These are phyloP conservation scores for Citrullus colocynthis DNA, from an alignment of 306 rosid species.

Conservation along the genomic window DNA sequence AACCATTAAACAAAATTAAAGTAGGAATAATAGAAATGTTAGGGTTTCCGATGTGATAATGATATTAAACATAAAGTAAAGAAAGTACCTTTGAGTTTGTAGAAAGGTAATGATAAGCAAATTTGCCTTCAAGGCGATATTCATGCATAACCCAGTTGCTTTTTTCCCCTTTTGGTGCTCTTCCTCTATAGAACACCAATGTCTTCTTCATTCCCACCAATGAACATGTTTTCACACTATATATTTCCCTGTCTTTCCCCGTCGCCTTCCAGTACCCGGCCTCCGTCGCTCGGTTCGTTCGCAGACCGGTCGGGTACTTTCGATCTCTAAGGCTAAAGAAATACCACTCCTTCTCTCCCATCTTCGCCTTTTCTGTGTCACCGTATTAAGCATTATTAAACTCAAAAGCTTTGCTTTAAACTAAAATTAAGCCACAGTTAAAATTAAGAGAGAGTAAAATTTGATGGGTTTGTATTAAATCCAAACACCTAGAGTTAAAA, in stretches of 20 bases:
- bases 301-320: conserved; percentile 80
- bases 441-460: too few relatives aligned
- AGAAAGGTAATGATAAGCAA: conserved; percentile 78
- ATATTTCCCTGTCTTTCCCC: conserved; percentile 84
- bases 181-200: conserved; percentile 71
- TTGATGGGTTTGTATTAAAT: too few relatives aligned
- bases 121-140: conserved; percentile 93
- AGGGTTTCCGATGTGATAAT: too few relatives aligned
- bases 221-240: conserved; percentile 52
- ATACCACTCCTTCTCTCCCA: conserved; percentile 99
- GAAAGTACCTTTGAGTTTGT: conserved; percentile 44
- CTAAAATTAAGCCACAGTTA: too few relatives aligned
- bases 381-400: too few relatives aligned
- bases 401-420: not conserved
- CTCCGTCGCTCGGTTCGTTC: conserved; percentile 86
- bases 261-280: conserved; percentile 99
- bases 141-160: conserved; percentile 99
- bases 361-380: conserved; percentile 66
- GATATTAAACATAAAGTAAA: not conserved
- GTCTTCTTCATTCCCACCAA: conserved; percentile 98
- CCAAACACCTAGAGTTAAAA: too few relatives aligned
- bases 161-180: conserved; percentile 92
- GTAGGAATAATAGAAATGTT: too few relatives aligned
- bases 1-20: too few relatives aligned
- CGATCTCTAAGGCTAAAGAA: conserved; percentile 79